Conservation (phyloP, 1,139 yeast species). For the Geotrichum cucujoidarum region DNA sequence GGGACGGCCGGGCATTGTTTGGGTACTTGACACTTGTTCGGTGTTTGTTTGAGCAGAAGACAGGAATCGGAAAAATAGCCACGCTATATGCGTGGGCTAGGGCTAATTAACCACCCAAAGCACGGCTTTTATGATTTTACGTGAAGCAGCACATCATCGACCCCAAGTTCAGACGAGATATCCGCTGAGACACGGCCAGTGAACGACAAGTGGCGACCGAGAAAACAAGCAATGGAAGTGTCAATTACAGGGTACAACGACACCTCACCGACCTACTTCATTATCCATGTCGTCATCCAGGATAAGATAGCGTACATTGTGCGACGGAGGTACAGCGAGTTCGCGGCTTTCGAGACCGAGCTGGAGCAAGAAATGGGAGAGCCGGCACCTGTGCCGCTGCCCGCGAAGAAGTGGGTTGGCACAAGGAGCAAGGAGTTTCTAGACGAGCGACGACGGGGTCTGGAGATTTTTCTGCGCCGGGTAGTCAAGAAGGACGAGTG, state of each 20-base stretch:
- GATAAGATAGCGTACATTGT: slow-evolving; percentile 32
- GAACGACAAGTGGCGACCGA: too few relatives aligned
- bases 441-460: slow-evolving; percentile 34
- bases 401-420: slow-evolving; percentile 39
- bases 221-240: slow-evolving; percentile 29
- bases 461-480: slow-evolving; percentile 35
- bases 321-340: slow-evolving; percentile 50
- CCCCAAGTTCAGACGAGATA: too few relatives aligned
- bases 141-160: too few relatives aligned
- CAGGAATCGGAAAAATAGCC: not conserved
- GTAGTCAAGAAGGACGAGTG: slow-evolving; percentile 35
- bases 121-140: not conserved
- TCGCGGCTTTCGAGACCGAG: slow-evolving; percentile 43
- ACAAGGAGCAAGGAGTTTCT: slow-evolving; percentile 28
- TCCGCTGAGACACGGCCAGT: too few relatives aligned
- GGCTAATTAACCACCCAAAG: not conserved
- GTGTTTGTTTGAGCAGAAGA: not conserved
- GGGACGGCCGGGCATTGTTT: slow-evolving; percentile 51
- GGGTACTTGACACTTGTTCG: not conserved
- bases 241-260: slow-evolving; percentile 34
- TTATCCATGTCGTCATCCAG: slow-evolving; percentile 35
- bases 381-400: slow-evolving; percentile 47
- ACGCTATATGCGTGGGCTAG: not conserved
- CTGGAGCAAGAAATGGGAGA: slow-evolving; percentile 44
- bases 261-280: slow-evolving; percentile 38